These are phyloP conservation scores for Quercus suber DNA, from an alignment of 306 rosid species.

Conservation along the genomic window DNA sequence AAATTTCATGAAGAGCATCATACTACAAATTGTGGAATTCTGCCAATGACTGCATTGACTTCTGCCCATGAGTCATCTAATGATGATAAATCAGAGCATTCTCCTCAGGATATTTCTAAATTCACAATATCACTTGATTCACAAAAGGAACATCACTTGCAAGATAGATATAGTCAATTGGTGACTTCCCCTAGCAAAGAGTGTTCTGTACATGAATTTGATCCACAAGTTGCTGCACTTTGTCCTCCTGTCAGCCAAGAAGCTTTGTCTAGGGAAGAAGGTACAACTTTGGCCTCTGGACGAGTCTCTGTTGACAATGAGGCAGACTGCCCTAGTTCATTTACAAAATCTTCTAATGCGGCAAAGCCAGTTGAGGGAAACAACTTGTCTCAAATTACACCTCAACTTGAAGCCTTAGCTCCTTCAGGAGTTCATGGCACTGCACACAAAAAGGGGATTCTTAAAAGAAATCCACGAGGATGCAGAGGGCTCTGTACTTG, in stretches of 20 bases:
- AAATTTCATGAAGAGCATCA: neutral
- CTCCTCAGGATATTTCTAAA: constrained; percentile 12
- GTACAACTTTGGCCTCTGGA: constrained; percentile 11
- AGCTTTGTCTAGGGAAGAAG: constrained; percentile 25
- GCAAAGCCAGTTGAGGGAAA: constrained; percentile 28
- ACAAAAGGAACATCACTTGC: constrained; percentile 23
- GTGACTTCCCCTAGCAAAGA: constrained; percentile 25
- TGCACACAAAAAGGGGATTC: constrained; percentile 42
- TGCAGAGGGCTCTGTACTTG: constrained; percentile 89
- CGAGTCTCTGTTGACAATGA: constrained; percentile 18
- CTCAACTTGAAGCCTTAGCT: constrained; percentile 15
- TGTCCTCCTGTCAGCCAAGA: constrained; percentile 12
- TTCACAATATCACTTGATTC: constrained; percentile 17
- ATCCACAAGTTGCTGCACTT: constrained; percentile 20
- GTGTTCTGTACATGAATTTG: constrained; percentile 19
- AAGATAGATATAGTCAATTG: constrained; percentile 17
- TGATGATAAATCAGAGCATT: constrained; percentile 21
- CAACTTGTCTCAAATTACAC: constrained; percentile 22
- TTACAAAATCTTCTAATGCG: constrained; percentile 7
- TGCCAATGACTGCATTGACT: constrained; percentile 11
- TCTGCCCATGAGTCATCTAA: constrained; percentile 14
- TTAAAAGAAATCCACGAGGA: constrained; percentile 78
- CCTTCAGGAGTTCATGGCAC: constrained; percentile 12
- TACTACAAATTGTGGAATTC: constrained; percentile 17
- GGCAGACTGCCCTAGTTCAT: constrained; percentile 19